These are phyloP conservation scores for Xylariales sp. DNA, from an alignment of 2,329 filamentous ascomycete species.

Conservation along the genomic window DNA sequence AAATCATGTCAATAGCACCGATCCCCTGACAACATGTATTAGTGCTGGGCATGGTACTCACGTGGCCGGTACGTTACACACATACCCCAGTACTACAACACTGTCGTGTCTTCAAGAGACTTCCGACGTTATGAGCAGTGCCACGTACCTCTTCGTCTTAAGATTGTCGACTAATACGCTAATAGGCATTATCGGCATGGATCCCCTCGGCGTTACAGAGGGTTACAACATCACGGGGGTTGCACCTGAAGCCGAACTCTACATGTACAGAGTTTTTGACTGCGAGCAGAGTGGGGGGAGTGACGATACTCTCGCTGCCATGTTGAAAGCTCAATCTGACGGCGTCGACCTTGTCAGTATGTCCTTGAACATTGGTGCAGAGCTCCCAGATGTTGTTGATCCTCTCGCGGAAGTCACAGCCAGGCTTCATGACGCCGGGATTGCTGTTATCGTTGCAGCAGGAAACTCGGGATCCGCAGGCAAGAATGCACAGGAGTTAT, in stretches of 20 bases:
- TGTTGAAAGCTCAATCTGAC: slow-evolving; percentile 20
- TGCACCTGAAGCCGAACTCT: slow-evolving; percentile 12
- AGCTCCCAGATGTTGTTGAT: slow-evolving; percentile 2
- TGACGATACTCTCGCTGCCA: slow-evolving; percentile 21
- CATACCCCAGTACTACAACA: too few relatives aligned
- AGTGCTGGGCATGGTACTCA: slow-evolving; percentile 13
- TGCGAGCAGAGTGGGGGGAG: slow-evolving; percentile 9
- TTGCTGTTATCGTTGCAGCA: slow-evolving; percentile 18
- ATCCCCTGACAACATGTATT: slow-evolving; percentile 12
- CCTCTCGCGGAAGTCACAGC: slow-evolving; percentile 12
- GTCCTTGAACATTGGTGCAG: slow-evolving; percentile 12
- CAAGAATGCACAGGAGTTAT: slow-evolving; percentile 14
- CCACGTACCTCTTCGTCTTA: too few relatives aligned
- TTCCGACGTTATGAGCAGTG: too few relatives aligned
- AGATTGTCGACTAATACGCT: not conserved
- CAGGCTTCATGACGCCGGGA: slow-evolving; percentile 12
- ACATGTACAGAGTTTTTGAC: slow-evolving; percentile 14
- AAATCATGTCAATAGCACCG: slow-evolving; percentile 8
- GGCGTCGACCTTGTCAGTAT: slow-evolving; percentile 22
- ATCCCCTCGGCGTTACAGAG: not conserved
- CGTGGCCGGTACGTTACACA: slow-evolving; percentile 14
- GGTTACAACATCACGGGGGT: slow-evolving; percentile 11
- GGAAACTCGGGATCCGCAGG: slow-evolving; percentile 16
- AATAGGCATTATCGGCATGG: not conserved
- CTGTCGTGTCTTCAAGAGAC: too few relatives aligned